A percentile compares a stretch with the other conserved stretches of the same genome.
These are phyloP conservation scores for Taphrina flavorubra DNA, from an alignment of 1,139 yeast genomes.

Conservation along the genomic window DNA sequence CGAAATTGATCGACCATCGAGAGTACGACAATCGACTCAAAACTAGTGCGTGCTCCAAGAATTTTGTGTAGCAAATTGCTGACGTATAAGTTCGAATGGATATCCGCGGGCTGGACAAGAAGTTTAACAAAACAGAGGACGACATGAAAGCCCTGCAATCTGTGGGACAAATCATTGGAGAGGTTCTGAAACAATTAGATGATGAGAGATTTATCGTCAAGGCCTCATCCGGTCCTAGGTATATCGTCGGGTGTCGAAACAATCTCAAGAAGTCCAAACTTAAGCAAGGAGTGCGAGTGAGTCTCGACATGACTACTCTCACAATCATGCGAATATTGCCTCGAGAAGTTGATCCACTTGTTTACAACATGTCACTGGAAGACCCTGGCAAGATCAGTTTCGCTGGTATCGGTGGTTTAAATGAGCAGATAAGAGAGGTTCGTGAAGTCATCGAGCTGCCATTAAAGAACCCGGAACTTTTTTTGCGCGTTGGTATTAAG, in stretches of 20 bases:
- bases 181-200: conserved; percentile 91
- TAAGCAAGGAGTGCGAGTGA: conserved; percentile 94
- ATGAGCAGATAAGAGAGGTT: conserved; percentile 92
- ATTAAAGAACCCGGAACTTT: conserved; percentile 93
- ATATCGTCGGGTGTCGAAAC: conserved; percentile 95
- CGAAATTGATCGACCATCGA: conserved; percentile 87
- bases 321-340: conserved; percentile 98
- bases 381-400: conserved; percentile 96
- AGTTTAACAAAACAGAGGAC: conserved; percentile 91
- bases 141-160: conserved; percentile 69
- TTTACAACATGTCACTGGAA: conserved; percentile 96
- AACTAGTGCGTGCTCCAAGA: conserved; percentile 53
- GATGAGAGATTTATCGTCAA: conserved; percentile 95
- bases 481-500: conserved; percentile 92
- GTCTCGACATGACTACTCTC: conserved; percentile 95
- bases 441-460: conserved; percentile 98
- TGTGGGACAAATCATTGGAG: conserved; percentile 97
- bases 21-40: conserved; percentile 93
- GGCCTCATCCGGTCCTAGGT: conserved; percentile 97
- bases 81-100: conserved; percentile 62
- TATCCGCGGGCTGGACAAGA: conserved; percentile 81
- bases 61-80: neutral
- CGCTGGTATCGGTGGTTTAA: conserved; percentile 95
- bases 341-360: conserved; percentile 97
- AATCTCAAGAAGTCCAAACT: conserved; percentile 82